These are phyloP conservation scores for Talaromyces trachyspermus DNA, from an alignment of 495 filamentous ascomycete genomes.

Conservation along the genomic window DNA sequence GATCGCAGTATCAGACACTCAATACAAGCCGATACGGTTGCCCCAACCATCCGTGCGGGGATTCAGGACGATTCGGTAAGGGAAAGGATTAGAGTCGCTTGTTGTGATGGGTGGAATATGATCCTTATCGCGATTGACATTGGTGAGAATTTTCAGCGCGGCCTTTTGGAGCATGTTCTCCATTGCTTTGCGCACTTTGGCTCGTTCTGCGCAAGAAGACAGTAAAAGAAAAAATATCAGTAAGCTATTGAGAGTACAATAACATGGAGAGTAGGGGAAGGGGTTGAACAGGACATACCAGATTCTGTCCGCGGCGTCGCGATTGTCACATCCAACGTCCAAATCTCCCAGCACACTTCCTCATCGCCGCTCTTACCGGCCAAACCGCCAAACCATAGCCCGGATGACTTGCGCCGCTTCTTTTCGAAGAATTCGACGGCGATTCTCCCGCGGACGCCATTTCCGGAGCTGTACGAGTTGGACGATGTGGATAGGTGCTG, in stretches of 20 bases:
- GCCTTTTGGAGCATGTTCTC: slow-evolving; percentile 77
- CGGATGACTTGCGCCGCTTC: slow-evolving; percentile 66
- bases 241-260: too few relatives aligned
- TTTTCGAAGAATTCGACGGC: slow-evolving; percentile 94
- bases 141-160: slow-evolving; percentile 77
- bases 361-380: slow-evolving; percentile 68
- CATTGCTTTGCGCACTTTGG: slow-evolving; percentile 82
- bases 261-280: too few relatives aligned
- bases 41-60: slow-evolving; percentile 75
- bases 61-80: slow-evolving; percentile 84
- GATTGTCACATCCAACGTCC: slow-evolving; percentile 86
- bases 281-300: slow-evolving; percentile 65
- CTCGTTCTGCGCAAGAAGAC: too few relatives aligned
- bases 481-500: slow-evolving; percentile 41
- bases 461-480: slow-evolving; percentile 40
- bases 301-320: slow-evolving; percentile 81
- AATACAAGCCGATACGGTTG: slow-evolving; percentile 71
- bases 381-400: slow-evolving; percentile 56
- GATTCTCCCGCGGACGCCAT: slow-evolving; percentile 66
- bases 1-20: slow-evolving; percentile 10
- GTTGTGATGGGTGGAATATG: slow-evolving; percentile 97
- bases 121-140: slow-evolving; percentile 82
- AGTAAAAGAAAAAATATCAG: too few relatives aligned
- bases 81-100: slow-evolving; percentile 87
- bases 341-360: slow-evolving; percentile 94